These are phyloP conservation scores for Annulohypoxylon nitens DNA, from an alignment of 495 filamentous ascomycete genomes.

Conservation along the genomic window DNA sequence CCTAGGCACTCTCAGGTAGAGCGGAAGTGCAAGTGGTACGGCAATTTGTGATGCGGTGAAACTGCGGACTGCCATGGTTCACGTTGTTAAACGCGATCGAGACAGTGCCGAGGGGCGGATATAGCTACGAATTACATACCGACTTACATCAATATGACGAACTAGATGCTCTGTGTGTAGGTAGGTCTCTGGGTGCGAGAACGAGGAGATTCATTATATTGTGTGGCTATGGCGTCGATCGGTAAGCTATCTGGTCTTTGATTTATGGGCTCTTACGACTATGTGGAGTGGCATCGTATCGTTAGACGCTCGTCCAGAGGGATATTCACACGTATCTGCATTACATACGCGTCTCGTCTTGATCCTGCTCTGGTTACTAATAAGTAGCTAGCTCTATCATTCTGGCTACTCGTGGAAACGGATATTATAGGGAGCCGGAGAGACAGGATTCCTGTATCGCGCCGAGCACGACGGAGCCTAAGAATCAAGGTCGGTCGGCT, in stretches of 20 bases:
- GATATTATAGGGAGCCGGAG: neutral
- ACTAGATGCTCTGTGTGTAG: neutral
- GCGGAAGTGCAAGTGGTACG: constrained; percentile 4
- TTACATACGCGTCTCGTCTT: neutral
- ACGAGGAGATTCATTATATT: neutral
- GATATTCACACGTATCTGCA: constrained; percentile 2
- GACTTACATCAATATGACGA: neutral
- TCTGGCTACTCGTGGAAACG: neutral
- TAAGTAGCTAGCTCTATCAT: neutral
- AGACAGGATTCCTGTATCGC: neutral
- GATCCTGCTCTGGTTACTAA: neutral
- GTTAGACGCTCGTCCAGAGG: neutral
- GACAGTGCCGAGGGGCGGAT: constrained; percentile 4
- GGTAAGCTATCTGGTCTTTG: constrained; percentile 1
- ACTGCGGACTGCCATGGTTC: constrained; percentile 2
- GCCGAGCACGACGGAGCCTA: neutral
- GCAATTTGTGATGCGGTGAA: constrained; percentile 24
- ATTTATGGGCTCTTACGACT: constrained; percentile 8
- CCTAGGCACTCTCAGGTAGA: neutral
- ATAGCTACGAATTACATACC: neutral
- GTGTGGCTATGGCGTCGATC: constrained; percentile 14
- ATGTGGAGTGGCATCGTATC: constrained; percentile 1
- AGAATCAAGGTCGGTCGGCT: constrained; percentile 1
- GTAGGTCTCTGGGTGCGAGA: neutral
- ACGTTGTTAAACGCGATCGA: constrained; percentile 6